Percentiles rank a stretch among this genome's conserved stretches.
phyloP scores from a whole-genome alignment of 805 yeast species.

The Groenewaldozyma salmanticensis region DNA sequence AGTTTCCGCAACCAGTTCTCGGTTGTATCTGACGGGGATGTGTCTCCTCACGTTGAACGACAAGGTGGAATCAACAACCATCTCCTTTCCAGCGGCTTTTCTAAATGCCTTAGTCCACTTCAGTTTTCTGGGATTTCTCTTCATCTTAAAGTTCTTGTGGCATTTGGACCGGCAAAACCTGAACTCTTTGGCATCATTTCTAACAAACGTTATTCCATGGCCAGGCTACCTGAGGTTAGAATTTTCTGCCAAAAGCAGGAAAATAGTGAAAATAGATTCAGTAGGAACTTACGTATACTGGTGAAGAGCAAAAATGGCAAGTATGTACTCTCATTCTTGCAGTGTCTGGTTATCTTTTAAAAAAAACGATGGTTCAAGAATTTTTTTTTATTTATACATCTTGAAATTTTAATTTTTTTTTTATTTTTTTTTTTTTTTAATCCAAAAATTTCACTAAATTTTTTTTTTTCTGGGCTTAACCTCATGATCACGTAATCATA shows the following conservation, averaged over 20 bases:
- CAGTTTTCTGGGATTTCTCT: constrained; percentile 96
- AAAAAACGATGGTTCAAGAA: too few relatives aligned
- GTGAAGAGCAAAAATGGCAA: constrained; percentile 96
- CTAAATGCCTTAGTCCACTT: constrained; percentile 99
- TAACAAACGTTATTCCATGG: constrained; percentile 94
- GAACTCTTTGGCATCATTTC: constrained; percentile 97
- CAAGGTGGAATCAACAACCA: constrained; percentile 93
- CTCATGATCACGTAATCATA: too few relatives aligned
- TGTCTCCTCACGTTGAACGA: constrained; percentile 97
- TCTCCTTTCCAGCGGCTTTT: constrained; percentile 97
- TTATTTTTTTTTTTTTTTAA: too few relatives aligned
- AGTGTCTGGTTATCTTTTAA: too few relatives aligned
- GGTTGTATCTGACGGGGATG: constrained; percentile 94
- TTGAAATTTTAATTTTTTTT: too few relatives aligned
- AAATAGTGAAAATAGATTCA: background rate
- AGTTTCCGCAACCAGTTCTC: constrained; percentile 91
- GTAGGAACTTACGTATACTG: constrained; percentile 48
- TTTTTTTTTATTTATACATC: too few relatives aligned
- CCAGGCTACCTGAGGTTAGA: too few relatives aligned
- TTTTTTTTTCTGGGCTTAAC: too few relatives aligned
- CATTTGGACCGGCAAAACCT: constrained; percentile 97
- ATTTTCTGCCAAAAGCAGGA: background rate
- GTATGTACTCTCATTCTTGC: constrained; percentile 39
- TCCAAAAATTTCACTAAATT: too few relatives aligned
- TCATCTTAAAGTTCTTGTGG: constrained; percentile 93